A percentile compares a stretch with the other conserved stretches of the same genome.
These are phyloP conservation scores for Noccaea caerulescens DNA, from an alignment of 345 rosid genomes.

Conservation along the genomic window DNA sequence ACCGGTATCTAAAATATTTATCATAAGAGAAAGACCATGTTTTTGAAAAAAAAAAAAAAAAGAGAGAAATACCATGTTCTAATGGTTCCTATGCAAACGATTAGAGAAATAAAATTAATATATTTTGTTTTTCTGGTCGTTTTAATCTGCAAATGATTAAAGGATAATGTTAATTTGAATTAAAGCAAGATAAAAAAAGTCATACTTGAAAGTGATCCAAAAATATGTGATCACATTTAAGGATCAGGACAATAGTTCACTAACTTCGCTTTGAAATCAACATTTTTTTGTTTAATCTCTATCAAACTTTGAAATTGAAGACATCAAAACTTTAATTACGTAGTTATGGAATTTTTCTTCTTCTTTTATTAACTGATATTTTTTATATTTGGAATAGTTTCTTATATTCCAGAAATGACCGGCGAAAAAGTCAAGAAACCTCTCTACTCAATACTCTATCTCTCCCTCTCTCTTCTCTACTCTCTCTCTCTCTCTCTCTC, in stretches of 20 bases:
- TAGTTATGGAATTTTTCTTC: background rate
- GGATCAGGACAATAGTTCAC: constrained; percentile 33
- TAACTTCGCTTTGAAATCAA: constrained; percentile 30
- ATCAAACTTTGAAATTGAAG: constrained; percentile 20
- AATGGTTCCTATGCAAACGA: background rate
- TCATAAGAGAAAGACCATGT: background rate
- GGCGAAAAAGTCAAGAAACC: constrained; percentile 41
- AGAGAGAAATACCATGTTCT: background rate
- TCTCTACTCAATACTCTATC: constrained; percentile 39
- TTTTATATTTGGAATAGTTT: constrained; percentile 25
- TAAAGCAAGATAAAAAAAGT: background rate
- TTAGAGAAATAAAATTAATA: no score
- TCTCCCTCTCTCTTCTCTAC: constrained; percentile 16
- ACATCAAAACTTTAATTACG: constrained; percentile 22
- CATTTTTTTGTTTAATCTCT: constrained; percentile 1
- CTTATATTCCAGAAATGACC: constrained; percentile 38
- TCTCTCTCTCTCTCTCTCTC: constrained; percentile 14
- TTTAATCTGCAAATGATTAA: constrained; percentile 10
- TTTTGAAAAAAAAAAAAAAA: no score
- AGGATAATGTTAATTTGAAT: background rate
- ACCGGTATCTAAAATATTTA: no score
- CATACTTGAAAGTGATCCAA: constrained; percentile 29
- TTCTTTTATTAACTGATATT: background rate
- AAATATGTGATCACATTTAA: constrained; percentile 25
- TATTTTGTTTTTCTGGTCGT: no score